Base-by-base conservation (phyloP, 108 stramenopile genomes). In the Cyclotella cryptica region DNA sequence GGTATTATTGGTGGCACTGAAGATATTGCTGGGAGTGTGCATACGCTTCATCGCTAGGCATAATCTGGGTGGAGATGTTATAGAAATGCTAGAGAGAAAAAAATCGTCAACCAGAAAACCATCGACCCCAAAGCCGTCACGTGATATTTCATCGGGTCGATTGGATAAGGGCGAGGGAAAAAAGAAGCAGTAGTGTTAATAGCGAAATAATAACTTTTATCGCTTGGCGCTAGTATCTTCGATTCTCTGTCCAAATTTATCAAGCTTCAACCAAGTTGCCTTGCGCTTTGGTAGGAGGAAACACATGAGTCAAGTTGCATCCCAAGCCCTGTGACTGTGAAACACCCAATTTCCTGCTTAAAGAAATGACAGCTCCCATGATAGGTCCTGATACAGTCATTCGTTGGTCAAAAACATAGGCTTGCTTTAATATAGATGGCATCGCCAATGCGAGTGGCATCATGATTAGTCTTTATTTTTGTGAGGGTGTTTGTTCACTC, bases 51-150 rank as follows among this genome's bases (percentile, higher is more conserved):
- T 80, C 21, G 79, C 79, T 0, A 45, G 79, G 15, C 57, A 59
- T 21, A 55, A 73, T 66, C 72, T 80, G 5, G 79, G 79, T 22
- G 79, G 72, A 29, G 79, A 71, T 58, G 43, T 71, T 2, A 71
- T 47, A 12, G 64, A 65, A 46, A 12, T 65, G 26, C 14, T 65
- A 0, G 64, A 45, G 45, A 65, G 64, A 21, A 44, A 28, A 58
- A 28, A 14, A 28, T 3, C 57, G 24, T 28, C 43, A 46, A 45
- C 64, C 10, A 65, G 45, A 46, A 45, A n/a, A n/a, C n/a, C n/a
- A n/a, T n/a, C 44, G 15, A 46, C 64, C 6, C 64, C 64, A 39
- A 39, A 61, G 14, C 35, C 15, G n/a, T n/a, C n/a, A n/a, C n/a
- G n/a, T 2, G 15, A 61, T 29, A 24, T 55, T 49, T 17, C 47